These are phyloP conservation scores for Wickerhamiella vanderwaltii DNA, from an alignment of 805 yeast species.

Conservation along the genomic window DNA sequence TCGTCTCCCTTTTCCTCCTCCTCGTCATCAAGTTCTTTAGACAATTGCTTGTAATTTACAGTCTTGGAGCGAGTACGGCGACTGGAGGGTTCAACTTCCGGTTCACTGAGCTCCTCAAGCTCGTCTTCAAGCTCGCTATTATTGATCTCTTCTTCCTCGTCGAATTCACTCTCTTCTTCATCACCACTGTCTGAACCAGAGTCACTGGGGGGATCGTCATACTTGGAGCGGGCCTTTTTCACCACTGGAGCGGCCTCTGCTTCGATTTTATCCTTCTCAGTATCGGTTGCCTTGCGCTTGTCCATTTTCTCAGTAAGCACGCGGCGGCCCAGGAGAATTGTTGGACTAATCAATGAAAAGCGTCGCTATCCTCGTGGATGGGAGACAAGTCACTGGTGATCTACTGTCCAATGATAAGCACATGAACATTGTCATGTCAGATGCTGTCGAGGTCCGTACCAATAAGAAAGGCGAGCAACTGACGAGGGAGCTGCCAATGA, in stretches of 20 bases:
- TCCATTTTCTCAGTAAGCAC: too few species aligned
- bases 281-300: conserved; percentile 10
- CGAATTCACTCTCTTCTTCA: conserved; percentile 52
- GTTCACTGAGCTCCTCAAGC: conserved; percentile 39
- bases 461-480: conserved; percentile 59
- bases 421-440: conserved; percentile 74
- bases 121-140: conserved; percentile 16
- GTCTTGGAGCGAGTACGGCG: conserved; percentile 62
- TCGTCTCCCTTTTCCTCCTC: conserved; percentile 39
- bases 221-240: conserved; percentile 30
- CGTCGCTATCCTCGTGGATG: conserved; percentile 43
- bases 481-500: conserved; percentile 65
- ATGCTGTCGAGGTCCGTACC: conserved; percentile 70
- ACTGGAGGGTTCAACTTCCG: conserved; percentile 68
- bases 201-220: conserved; percentile 31
- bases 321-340: not conserved
- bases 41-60: conserved; percentile 74
- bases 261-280: conserved; percentile 17
- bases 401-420: conserved; percentile 77
- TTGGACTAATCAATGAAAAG: not conserved
- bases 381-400: conserved; percentile 65
- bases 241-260: conserved; percentile 21
- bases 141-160: conserved; percentile 27
- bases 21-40: conserved; percentile 45
- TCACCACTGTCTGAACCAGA: conserved; percentile 24